Conservation (phyloP, 768 basidiomycete genomes). For the Porpolomopsis calyptriformis region DNA sequence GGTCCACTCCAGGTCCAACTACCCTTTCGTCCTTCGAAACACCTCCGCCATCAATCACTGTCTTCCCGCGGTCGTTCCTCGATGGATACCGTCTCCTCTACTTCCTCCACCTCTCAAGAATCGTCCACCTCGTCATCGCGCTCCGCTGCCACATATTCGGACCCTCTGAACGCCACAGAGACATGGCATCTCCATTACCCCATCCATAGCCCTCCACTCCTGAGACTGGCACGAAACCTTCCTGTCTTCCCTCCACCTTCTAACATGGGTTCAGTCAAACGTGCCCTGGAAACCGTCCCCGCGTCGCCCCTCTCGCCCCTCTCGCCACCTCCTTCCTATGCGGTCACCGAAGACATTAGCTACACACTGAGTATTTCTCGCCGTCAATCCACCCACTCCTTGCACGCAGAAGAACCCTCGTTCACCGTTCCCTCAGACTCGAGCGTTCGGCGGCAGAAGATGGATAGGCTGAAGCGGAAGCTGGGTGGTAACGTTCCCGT, state of each 20-base stretch:
- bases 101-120: constrained; percentile 10
- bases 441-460: constrained; percentile 40
- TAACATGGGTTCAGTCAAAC: background rate
- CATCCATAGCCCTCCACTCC: constrained; percentile 10
- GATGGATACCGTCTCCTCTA: constrained; percentile 11
- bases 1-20: background rate
- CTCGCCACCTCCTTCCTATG: constrained; percentile 9
- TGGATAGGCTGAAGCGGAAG: constrained; percentile 51
- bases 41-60: background rate
- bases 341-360: constrained; percentile 3
- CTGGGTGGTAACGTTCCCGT: constrained; percentile 56
- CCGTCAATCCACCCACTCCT: constrained; percentile 15
- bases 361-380: constrained; percentile 10
- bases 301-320: constrained; percentile 15
- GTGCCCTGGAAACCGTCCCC: constrained; percentile 21
- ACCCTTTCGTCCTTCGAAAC: background rate
- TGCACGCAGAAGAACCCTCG: constrained; percentile 17
- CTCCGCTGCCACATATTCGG: background rate
- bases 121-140: constrained; percentile 1
- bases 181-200: background rate
- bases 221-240: constrained; percentile 13
- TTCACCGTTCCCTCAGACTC: constrained; percentile 34
- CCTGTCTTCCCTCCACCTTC: constrained; percentile 12
- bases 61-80: constrained; percentile 6
- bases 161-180: background rate